A percentile compares a stretch with the other conserved stretches of the same genome.
These are phyloP conservation scores for Sapria himalayana DNA, from an alignment of 345 rosid species.

Conservation along the genomic window DNA sequence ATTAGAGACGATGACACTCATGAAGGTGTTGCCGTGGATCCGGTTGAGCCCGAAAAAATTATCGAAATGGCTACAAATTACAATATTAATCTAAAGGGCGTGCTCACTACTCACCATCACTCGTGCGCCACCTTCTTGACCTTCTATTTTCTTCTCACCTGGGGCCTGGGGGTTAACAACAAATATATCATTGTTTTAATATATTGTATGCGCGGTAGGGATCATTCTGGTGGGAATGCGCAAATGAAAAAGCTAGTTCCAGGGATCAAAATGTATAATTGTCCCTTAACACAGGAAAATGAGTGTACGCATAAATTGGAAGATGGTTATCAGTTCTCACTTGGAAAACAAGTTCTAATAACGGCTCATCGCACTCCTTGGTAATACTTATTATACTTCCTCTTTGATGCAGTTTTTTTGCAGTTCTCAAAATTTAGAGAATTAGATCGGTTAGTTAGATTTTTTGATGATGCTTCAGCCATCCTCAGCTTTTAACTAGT, in stretches of 20 bases:
- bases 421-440: not conserved
- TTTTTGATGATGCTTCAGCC: not conserved
- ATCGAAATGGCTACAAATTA: constrained; percentile 29
- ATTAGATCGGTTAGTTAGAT: too few relatives aligned
- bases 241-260: constrained; percentile 52
- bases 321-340: constrained; percentile 44
- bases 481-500: not conserved
- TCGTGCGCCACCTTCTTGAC: constrained; percentile 17
- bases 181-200: too few relatives aligned
- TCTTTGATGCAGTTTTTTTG: not conserved
- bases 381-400: constrained; percentile 11
- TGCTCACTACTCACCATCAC: constrained; percentile 92
- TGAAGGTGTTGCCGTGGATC: constrained; percentile 93
- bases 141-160: not conserved
- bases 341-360: constrained; percentile 34
- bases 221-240: constrained; percentile 86
- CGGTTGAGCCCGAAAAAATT: constrained; percentile 64
- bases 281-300: constrained; percentile 62
- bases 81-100: constrained; percentile 29
- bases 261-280: constrained; percentile 68
- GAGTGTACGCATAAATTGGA: constrained; percentile 55
- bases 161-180: too few relatives aligned
- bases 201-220: constrained; percentile 28
- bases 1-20: constrained; percentile 56
- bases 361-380: constrained; percentile 78